These are phyloP conservation scores for Gillenia trifoliata DNA, from an alignment of 306 rosid genomes.

Conservation along the genomic window DNA sequence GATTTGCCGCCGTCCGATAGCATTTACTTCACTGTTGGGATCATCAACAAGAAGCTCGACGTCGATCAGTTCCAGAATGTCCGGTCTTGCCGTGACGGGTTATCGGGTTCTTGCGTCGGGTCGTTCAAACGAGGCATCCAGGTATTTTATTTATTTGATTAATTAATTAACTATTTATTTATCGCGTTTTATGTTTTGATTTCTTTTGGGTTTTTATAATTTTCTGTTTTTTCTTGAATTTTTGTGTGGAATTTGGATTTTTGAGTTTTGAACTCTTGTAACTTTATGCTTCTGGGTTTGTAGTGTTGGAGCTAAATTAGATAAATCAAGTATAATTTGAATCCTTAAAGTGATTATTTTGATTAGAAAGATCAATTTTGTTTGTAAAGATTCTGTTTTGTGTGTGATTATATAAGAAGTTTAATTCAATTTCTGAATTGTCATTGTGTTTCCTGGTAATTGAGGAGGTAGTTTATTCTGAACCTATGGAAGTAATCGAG, in stretches of 20 bases:
- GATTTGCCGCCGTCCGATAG: slow-evolving; percentile 81
- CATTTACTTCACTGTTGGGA: slow-evolving; percentile 81
- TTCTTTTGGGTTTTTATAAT: not conserved
- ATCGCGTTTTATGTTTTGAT: not conserved
- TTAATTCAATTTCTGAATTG: not conserved
- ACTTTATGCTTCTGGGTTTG: not conserved
- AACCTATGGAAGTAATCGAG: not conserved
- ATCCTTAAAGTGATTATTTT: not conserved
- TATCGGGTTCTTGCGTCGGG: slow-evolving; percentile 26
- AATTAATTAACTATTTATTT: not conserved
- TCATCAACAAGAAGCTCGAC: slow-evolving; percentile 76
- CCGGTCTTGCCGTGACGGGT: slow-evolving; percentile 49
- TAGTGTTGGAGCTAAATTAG: not conserved
- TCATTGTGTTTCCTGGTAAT: not conserved
- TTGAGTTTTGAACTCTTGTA: not conserved
- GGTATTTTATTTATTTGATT: slow-evolving; percentile 23
- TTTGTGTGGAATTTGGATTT: not conserved
- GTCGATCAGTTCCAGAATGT: slow-evolving; percentile 67
- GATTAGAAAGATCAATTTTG: not conserved
- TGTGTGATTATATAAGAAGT: not conserved
- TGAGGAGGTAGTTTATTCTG: not conserved
- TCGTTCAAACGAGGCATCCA: slow-evolving; percentile 27
- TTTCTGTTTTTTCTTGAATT: not conserved
- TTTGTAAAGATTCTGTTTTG: not conserved
- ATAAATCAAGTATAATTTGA: not conserved